Base-by-base conservation (phyloP, 1,139 yeast species). In the Scheffersomyces segobiensis region DNA sequence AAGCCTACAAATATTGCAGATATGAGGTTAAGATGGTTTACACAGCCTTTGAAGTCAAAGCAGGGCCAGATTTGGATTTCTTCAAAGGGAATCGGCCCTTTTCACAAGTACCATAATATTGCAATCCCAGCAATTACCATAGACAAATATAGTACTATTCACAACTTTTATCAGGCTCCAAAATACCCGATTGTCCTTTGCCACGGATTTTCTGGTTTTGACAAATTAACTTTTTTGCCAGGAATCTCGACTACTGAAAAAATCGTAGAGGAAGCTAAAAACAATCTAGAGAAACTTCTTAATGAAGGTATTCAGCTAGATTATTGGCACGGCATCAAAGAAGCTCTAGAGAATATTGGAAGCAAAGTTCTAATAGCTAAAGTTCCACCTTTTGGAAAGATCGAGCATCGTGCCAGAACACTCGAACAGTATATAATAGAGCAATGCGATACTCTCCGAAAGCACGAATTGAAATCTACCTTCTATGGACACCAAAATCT, bases 181-280 rank as follows among this genome's bases (percentile, higher is more conserved):
- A 76, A 74, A 54, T 77, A 82, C 67, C 97, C 97, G 0, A 82
- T 91, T 2, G 89, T 91, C 0, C 72, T 91, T 46, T 91, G 97
- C 65, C 97, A 91, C 75, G 97, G 97, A 0, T 80, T 91, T 50
- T 85, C 91, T 0, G 97, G 97, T 0, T 91, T 91, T 64, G 96
- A 90, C 65, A 80, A 79, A 60, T 69, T 88, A 56, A 70, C 83
- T 22, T 72, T 86, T 8, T 65, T 84, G n/a, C 89, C 87, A 1
- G 68, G 66, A 18, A 74, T 14, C 56, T n/a, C 26, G 24, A 1
- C 53, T 26, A 18, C 26, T 22, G 22, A 19, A 5, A n/a, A 53
- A 56, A 54, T 48, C 55, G 49, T 61, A 60, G 42, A 60, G 52
- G 49, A 39, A 58, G 52, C 52, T 22, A 32, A 59, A 42, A 61